A percentile compares a stretch with the other conserved stretches of the same genome.
phyloP scores from a whole-genome alignment of 116 monocot genomes.

The Zostera marina region DNA sequence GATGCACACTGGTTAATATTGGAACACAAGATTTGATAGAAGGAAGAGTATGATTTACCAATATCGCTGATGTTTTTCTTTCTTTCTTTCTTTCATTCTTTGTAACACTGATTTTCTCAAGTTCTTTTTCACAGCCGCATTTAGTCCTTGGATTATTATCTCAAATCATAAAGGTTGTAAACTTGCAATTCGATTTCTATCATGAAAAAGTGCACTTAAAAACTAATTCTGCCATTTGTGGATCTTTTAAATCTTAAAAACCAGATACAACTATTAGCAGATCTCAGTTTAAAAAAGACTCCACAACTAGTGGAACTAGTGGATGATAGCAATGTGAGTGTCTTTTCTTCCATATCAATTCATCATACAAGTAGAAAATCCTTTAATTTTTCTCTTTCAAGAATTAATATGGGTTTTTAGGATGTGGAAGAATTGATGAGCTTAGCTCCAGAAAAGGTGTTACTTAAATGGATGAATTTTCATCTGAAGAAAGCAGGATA shows the following conservation, averaged over 20 bases:
- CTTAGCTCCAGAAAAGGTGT: constrained; percentile 74
- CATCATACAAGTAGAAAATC: neutral
- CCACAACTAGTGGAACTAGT: constrained; percentile 78
- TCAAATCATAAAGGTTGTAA: constrained; percentile 96
- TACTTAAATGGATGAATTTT: constrained; percentile 92
- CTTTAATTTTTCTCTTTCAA: neutral
- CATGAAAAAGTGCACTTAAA: too few relatives aligned
- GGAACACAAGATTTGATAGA: constrained; percentile 90
- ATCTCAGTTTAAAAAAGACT: constrained; percentile 81
- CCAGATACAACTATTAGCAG: constrained; percentile 93
- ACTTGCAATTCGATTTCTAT: constrained; percentile 20
- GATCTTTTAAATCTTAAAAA: neutral
- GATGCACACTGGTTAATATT: constrained; percentile 97
- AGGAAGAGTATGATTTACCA: constrained; percentile 59
- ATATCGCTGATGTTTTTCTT: neutral
- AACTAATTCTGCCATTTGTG: too few relatives aligned
- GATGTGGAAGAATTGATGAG: constrained; percentile 75
- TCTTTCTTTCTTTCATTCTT: neutral
- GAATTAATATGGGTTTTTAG: constrained; percentile 15
- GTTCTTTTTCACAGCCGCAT: constrained; percentile 58
- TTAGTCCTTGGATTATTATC: constrained; percentile 97
- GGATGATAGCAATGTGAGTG: constrained; percentile 54
- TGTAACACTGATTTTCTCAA: neutral
- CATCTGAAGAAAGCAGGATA: constrained; percentile 85
- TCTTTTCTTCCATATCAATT: too few relatives aligned